Evolutionary conservation across 331 rosid genomes (phyloP).

Genomic region (Telfairia occidentalis): DNA sequence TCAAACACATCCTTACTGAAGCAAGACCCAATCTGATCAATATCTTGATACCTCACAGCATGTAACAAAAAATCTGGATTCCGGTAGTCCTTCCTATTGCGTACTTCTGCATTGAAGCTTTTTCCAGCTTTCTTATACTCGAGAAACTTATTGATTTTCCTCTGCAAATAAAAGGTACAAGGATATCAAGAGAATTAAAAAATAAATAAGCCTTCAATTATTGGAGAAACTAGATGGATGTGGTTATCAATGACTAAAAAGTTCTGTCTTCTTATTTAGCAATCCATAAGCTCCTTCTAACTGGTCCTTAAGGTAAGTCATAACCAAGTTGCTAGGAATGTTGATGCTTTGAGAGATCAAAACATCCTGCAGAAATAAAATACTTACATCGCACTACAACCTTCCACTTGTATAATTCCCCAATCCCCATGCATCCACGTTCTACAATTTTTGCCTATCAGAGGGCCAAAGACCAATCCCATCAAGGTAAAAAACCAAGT

Average conservation of each 20-base stretch:
- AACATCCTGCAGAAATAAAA: background rate
- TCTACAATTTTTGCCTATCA: background rate
- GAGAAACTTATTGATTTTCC: constrained; percentile 74
- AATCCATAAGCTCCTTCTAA: background rate
- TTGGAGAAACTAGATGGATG: background rate
- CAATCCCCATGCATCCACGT: background rate
- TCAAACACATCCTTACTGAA: constrained; percentile 91
- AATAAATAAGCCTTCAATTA: background rate
- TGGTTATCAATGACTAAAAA: background rate
- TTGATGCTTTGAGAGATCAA: background rate
- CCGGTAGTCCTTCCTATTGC: constrained; percentile 82
- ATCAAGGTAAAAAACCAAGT: constrained; percentile 3
- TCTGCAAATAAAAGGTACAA: constrained; percentile 34
- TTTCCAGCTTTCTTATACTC: constrained; percentile 80
- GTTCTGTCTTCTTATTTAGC: background rate
- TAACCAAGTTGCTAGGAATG: background rate
- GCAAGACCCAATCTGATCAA: constrained; percentile 92
- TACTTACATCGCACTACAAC: background rate
- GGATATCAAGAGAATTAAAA: constrained; percentile 8
- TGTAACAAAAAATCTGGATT: constrained; percentile 88
- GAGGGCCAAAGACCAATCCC: background rate
- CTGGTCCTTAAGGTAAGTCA: background rate
- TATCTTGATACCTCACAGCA: constrained; percentile 93
- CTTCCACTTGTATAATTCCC: background rate
- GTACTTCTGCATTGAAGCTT: constrained; percentile 92